phyloP scores from a whole-genome alignment of 192 early-diverging fungal species.

The Coemansia sp. region DNA sequence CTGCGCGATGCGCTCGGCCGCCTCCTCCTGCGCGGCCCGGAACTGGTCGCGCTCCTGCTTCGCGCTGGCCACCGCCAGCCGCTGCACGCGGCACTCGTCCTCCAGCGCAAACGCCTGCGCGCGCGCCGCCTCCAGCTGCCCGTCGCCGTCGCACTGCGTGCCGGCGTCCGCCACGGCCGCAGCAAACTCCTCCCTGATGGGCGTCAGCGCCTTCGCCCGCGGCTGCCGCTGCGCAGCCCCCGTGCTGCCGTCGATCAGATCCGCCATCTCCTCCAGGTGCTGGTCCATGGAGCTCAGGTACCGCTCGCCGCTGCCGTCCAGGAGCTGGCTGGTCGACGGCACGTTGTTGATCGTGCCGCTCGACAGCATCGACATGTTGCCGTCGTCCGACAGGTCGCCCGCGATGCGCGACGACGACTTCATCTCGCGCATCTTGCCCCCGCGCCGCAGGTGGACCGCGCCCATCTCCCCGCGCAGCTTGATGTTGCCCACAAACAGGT shows the following conservation, averaged over 20 bases:
- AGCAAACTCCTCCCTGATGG: conserved; percentile 38
- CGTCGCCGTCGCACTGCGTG: conserved; percentile 20
- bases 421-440: conserved; percentile 31
- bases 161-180: conserved; percentile 8
- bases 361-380: conserved; percentile 29
- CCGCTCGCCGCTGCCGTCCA: conserved; percentile 25
- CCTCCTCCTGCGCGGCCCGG: conserved; percentile 39
- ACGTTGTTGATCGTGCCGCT: conserved; percentile 23
- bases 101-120: conserved; percentile 10
- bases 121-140: conserved; percentile 7
- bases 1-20: conserved; percentile 24
- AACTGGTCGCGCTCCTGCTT: conserved; percentile 53
- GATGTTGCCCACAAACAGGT: conserved; percentile 27
- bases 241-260: conserved; percentile 38
- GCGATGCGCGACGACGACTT: conserved; percentile 10
- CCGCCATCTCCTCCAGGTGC: conserved; percentile 38
- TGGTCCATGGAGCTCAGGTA: conserved; percentile 31
- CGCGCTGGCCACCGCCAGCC: conserved; percentile 22
- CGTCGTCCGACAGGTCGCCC: conserved; percentile 31
- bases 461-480: conserved; percentile 37
- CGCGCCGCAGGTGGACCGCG: conserved; percentile 26
- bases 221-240: neutral
- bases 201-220: conserved; percentile 30
- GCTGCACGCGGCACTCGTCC: conserved; percentile 23
- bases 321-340: conserved; percentile 40